Base-by-base conservation (phyloP, 768 basidiomycete species). In the Podaxis sp. region DNA sequence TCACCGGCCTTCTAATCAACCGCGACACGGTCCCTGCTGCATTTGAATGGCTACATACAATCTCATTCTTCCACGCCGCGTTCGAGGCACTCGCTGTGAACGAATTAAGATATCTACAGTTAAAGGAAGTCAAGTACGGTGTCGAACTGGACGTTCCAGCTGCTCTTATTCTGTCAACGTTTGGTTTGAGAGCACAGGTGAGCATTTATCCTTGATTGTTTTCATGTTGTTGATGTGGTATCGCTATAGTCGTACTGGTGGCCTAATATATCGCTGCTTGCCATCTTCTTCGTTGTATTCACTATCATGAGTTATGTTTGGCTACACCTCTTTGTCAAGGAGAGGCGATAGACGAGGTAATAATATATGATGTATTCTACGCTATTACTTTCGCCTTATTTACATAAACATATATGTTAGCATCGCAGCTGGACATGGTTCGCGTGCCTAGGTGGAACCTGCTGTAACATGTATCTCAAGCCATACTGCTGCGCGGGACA, bases 71-170 rank as follows among this genome's bases (percentile, higher is more conserved):
- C 88, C 97, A 99, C 76, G 96, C 97, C 23, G 97, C 93, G 0
- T 98, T 95, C 66, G 97, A 99, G 75, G 95, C 92, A 0, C 82
- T 99, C 40, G 88, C 95, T n/a, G 97, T 99, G 60, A 99, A 98
- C 70, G 97, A 99, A 72, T 78, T 99, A 60, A 81, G 95, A 53
- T 98, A 97, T 74, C 76, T 98, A 28, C 92, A 95, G 69, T 77
- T 99, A 37, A 93, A 93, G 71, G 93, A 99, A 70, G 83, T 88
- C 65, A 92, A 90, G 91, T 98, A 95, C 71, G 97, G 97, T 28
- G 90, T 99, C 2, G 97, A 98, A 68, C 80, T 99, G 47, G 95
- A 98, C 68, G 88, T 99, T 0, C 96, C 97, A 0, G 94, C 95
- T 4, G 96, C 97, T 0, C 91, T 94, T 2, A 98, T 99, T 67